Conservation (phyloP, 176 grass and related monocot species). For the Melocanna baccifera region DNA sequence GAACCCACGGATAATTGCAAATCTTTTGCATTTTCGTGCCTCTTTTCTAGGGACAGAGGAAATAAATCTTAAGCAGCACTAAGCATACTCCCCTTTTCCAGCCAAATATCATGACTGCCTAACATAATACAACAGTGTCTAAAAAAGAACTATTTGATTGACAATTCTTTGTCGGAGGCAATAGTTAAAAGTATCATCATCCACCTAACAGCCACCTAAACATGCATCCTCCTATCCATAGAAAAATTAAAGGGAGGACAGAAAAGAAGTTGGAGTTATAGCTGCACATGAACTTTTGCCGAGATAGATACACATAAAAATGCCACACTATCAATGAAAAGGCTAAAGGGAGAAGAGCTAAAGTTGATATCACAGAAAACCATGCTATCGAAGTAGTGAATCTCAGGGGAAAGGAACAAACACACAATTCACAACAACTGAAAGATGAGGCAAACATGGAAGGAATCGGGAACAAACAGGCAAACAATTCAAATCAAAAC, state of each 20-base stretch:
- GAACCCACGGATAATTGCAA: background rate
- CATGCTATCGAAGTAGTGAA: slow-evolving; percentile 20
- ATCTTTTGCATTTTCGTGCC: background rate
- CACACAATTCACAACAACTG: background rate
- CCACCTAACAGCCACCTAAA: slow-evolving; percentile 11
- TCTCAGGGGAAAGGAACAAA: background rate
- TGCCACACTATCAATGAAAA: background rate
- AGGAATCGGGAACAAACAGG: background rate
- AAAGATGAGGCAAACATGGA: background rate
- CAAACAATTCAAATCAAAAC: background rate
- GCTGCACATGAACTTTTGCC: background rate
- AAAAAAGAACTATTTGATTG: background rate
- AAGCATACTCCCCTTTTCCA: background rate
- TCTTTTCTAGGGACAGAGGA: background rate
- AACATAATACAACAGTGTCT: background rate
- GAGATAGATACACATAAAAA: background rate
- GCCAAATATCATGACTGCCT: background rate
- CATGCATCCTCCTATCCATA: background rate
- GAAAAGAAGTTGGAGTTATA: slow-evolving; percentile 16
- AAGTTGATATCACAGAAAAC: slow-evolving; percentile 23
- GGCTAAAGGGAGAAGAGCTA: background rate
- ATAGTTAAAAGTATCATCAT: background rate
- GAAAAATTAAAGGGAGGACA: background rate
- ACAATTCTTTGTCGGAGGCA: background rate
- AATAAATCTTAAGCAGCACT: background rate